Base-by-base conservation (phyloP, 169 alveolate genomes). In the Plasmodium vivax region DNA sequence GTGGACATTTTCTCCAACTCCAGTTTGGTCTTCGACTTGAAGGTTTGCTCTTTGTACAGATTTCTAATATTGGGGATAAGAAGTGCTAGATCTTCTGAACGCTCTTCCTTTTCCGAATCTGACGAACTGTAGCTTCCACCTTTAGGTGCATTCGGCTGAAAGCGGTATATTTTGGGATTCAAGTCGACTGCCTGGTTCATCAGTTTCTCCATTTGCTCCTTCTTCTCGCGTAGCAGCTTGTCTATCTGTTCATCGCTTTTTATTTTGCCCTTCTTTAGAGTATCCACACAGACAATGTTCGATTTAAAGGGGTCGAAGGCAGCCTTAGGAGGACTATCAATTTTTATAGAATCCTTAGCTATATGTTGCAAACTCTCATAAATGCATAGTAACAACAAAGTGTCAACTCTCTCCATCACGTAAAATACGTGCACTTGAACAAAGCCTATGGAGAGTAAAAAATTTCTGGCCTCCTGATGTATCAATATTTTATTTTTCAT, bases 401-500 rank as follows among this genome's bases (percentile, higher is more conserved):
- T 77, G 82, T 87, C 93, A 10, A 87, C 87, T 34, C 45, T 47
- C 68, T 75, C 85, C 93, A 87, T 87, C 34, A 87, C 93, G 82
- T 75, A 87, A 87, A 75, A 87, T 75, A 45, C 43, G 47, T 75
- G 23, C 30, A 75, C 68, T 58, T 51, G 27, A 16, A 77, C 93
- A 87, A 87, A 87, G 2, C 93, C 93, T 34, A 87, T 87, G 30
- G 82, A 62, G 27, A 87, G 71, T 75, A 87, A 75, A 34, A 87
- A 54, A 36, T 75, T 36, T 51, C 62, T 87, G 6, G 82, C 41
- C 47, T 87, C 93, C 12, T 47, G 12, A 87, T 87, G 58, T 75
- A 54, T 87, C 71, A 87, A 87, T 75, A 87, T 77, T 75, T 87
- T 87, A 23, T 77, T 87, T 79, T 87, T 87, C 93, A 87, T 87